Evolutionary conservation across 495 filamentous ascomycete species (phyloP), one percentile per base, ranked within the genome.

Genomic region (Lasiosphaeria hispida): DNA sequence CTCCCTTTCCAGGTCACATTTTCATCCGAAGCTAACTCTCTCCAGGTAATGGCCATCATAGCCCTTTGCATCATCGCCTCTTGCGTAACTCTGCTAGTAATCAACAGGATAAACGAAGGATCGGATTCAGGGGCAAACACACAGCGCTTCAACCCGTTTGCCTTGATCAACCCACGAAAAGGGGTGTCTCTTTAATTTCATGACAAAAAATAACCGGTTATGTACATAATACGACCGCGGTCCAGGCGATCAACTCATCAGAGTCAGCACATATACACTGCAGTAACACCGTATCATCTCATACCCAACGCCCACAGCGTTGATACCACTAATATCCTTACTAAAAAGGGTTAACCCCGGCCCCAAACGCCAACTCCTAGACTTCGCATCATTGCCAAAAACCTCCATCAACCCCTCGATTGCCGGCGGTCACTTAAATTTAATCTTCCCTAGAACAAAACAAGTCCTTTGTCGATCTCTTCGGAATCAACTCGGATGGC

Each of bases 61-160:
- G 86, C 91, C n/a, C 72, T 81, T 17, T 85, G 82, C 7, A 97
- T 97, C 60, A 75, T 96, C 34, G 90, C 84, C 13, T 85, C 90
- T 43, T 96, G 91, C 51, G 62, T 83, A 1, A 67, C 79, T n/a
- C 66, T 83, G 14, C 54, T 83, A 18, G 67, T 77, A 7, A 63
- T 78, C 18, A 69, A 71, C 36, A 76, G 67, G 55, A 44, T 70
- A n/a, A 64, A 58, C 51, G 66, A 73, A 43, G 13, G 48, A 0
- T 54, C 52, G 4, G 52, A 54, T 23, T 19, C 40, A 42, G n/a
- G 42, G 41, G 10, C 33, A 35, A n/a, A n/a, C 18, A 40, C 34
- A 8, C 23, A 52, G 19, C 39, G 41, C 15, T 13, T 41, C 37
- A 15, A 51, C 23, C 3, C 17, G 37, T 33, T n/a, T 4, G n/a